Evolutionary conservation across 2,329 filamentous ascomycete genomes (phyloP), one percentile per base, ranked within the genome.

Genomic region (Chaetomium sp.): DNA sequence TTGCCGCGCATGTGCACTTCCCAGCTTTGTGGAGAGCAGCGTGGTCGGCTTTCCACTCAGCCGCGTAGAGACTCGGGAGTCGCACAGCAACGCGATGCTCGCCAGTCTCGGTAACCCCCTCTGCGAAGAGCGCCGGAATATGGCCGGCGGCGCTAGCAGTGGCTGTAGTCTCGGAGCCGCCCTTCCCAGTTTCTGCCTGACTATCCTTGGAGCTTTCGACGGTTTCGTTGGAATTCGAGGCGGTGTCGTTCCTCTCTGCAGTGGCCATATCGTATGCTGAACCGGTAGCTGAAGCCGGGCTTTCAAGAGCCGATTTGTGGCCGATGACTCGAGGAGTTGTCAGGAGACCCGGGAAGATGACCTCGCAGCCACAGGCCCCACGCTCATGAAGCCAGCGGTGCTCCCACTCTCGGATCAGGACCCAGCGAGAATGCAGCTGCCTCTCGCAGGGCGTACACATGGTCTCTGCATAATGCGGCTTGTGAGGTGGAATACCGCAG

Each of bases 361-460:
- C 74, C 0, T 72, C 68, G 58, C 79, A 81, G 27, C 69, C 69
- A 63, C 79, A 81, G 7, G 71, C 77, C 2, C 78, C 79, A n/a
- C 78, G 77, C 69, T 78, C 77, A 70, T 81, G 79, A 70, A 80
- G 77, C 73, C 76, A 81, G 13, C 75, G 76, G 68, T 81, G 79
- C 73, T 80, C 78, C 65, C 72, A 73, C 69, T 80, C 78, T 5
- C 75, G 69, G 55, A 80, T 77, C 61, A 80, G 72, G 0, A 78
- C 74, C 62, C 72, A 76, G 21, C 79, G 75, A 31, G 72, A 73
- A 70, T 81, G 79, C 1, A 80, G 57, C 45, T 78, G 72, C 4
- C 78, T 75, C 53, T 73, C 73, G 69, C 79, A 81, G 1, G 74
- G 64, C 0, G 74, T 69, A 58, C 79, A 81, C 75, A 79, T 78